Evolutionary conservation across 192 early-diverging fungal species (phyloP), one percentile per base, ranked within the genome.

Genomic region (Coemansia sp.): DNA sequence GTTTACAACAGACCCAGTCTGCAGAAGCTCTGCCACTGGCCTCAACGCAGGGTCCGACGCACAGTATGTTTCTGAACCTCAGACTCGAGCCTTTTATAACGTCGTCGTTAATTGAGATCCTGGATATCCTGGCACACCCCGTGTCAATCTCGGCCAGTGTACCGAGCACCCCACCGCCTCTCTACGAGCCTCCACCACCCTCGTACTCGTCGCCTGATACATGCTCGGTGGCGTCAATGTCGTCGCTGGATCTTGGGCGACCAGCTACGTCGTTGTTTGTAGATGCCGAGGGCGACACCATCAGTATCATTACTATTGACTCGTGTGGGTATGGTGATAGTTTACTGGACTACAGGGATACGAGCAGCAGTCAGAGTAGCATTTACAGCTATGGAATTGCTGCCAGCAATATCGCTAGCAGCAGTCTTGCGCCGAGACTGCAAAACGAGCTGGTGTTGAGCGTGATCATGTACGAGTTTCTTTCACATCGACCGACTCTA

Each of bases 111-210:
- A 73, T 79, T 54, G 77, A 79, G 28, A 58, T 79, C 9, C 44
- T 79, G 15, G 77, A 79, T 38, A 46, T 74, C 10, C 58, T 79
- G 26, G 64, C 58, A 2, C 70, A 74, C 24, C 62, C 77, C 9
- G 65, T 52, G 28, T 38, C 64, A 24, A 37, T 73, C n/a, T 70
- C 71, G 17, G 66, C 71, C 18, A 79, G 77, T 31, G 61, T 74
- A 36, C 77, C 77, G 49, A 71, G 65, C 58, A 79, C 77, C 15
- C 77, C 77, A 48, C 77, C 77, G 26, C 77, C 77, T 3, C 64
- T 56, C 20, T 79, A 79, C 50, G 77, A 79, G 55, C 65, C 71
- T 6, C 77, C 77, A 46, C 77, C 77, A 21, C 77, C 77, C 8
- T 79, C 77, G 10, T 79, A 79, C 25, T 63, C 76, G 40, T 64